These are phyloP conservation scores for Rhododendron molle DNA, from an alignment of 148 eudicot species.

Conservation along the genomic window DNA sequence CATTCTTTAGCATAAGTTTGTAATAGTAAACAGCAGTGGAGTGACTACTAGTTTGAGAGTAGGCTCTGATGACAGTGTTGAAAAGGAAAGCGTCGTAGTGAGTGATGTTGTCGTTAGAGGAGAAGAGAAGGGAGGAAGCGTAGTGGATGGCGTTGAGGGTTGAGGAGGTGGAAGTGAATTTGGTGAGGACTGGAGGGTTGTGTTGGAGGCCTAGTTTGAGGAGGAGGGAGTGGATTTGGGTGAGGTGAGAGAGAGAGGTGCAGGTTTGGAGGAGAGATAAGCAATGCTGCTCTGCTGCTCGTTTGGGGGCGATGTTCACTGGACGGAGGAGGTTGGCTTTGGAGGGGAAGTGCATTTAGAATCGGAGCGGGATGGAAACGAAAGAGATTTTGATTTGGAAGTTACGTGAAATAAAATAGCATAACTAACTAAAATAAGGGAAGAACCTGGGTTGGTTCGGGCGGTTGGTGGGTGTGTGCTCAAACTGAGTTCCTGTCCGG, in stretches of 20 bases:
- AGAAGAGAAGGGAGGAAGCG: conserved; percentile 40
- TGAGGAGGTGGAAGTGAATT: conserved; percentile 50
- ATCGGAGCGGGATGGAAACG: neutral
- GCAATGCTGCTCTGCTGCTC: conserved; percentile 47
- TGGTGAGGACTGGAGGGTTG: conserved; percentile 62
- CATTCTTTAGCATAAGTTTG: conserved; percentile 25
- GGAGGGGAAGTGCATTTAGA: neutral
- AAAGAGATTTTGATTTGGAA: too few species aligned
- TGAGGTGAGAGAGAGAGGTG: conserved; percentile 32
- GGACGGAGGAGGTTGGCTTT: conserved; percentile 4
- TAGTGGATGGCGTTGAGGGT: conserved; percentile 33
- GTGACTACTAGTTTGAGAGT: conserved; percentile 25
- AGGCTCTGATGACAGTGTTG: conserved; percentile 53
- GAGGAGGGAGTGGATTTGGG: conserved; percentile 44
- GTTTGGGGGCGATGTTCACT: conserved; percentile 2
- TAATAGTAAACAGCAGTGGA: conserved; percentile 29
- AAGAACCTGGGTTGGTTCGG: too few species aligned
- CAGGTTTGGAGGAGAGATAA: conserved; percentile 48
- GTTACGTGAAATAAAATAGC: too few species aligned
- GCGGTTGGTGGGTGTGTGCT: too few species aligned
- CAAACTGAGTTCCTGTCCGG: too few species aligned
- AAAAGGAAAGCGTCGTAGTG: conserved; percentile 55
- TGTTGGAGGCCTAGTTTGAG: conserved; percentile 54
- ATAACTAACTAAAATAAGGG: neutral
- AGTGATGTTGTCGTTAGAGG: conserved; percentile 12